phyloP scores from a whole-genome alignment of 495 filamentous ascomycete genomes.

The Eremomyces bilateralis region DNA sequence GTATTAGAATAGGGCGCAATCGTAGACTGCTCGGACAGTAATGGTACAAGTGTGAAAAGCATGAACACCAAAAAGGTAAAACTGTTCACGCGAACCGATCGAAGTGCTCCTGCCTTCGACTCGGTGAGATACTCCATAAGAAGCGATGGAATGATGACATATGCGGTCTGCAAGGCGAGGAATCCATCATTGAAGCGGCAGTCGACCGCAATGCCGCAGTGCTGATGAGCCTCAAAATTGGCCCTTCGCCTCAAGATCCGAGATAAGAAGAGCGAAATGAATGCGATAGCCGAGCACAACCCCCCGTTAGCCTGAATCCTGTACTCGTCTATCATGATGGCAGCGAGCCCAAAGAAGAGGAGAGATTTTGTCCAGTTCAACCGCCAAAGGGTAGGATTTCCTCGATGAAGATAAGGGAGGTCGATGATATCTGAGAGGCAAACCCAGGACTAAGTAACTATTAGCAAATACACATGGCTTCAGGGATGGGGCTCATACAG shows the following conservation, averaged over 20 bases:
- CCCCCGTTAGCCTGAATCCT: background rate
- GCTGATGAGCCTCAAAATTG: background rate
- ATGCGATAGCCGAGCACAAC: slow-evolving; percentile 1
- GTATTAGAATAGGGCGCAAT: too few relatives aligned
- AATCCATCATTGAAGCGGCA: too few relatives aligned
- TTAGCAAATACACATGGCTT: background rate
- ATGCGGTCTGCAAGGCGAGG: too few relatives aligned
- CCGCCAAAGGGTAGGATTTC: too few relatives aligned
- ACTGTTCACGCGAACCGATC: too few relatives aligned
- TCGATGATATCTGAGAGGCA: too few relatives aligned
- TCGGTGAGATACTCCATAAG: background rate
- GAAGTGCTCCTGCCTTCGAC: too few relatives aligned
- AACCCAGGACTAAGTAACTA: background rate
- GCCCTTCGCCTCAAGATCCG: background rate
- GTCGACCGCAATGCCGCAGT: too few relatives aligned
- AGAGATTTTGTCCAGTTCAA: background rate
- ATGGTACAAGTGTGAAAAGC: too few relatives aligned
- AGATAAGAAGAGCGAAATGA: slow-evolving; percentile 1
- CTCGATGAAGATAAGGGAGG: too few relatives aligned
- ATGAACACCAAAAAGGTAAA: too few relatives aligned
- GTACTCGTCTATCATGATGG: slow-evolving; percentile 3
- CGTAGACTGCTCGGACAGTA: too few relatives aligned
- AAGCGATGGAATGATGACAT: background rate
- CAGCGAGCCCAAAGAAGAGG: slow-evolving; percentile 1
- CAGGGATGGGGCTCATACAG: slow-evolving; percentile 1